Conservation (phyloP, 257 asterid genomes). For the Hygrophila difformis region DNA sequence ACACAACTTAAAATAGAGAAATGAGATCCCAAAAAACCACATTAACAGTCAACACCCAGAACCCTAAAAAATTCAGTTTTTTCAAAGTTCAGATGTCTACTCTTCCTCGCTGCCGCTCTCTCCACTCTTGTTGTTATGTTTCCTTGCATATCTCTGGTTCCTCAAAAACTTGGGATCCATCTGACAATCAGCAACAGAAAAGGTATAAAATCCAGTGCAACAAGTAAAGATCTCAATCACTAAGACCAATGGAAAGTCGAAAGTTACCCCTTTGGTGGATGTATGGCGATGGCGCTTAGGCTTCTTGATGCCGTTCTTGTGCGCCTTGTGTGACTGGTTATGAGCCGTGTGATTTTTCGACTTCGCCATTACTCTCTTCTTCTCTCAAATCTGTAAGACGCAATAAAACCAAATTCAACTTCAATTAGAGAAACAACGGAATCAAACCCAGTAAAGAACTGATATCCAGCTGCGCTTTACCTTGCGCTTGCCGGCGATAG, state of each 20-base stretch:
- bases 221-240: no score
- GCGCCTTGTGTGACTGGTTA: slow-evolving; percentile 83
- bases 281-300: slow-evolving; percentile 59
- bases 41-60: no score
- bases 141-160: slow-evolving; percentile 94
- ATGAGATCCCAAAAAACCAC: no score
- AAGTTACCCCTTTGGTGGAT: slow-evolving; percentile 72
- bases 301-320: slow-evolving; percentile 85
- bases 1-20: no score
- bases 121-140: slow-evolving; percentile 59
- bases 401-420: no score
- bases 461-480: no score
- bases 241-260: not conserved
- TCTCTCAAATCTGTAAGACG: no score
- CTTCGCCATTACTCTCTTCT: slow-evolving; percentile 76
- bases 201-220: not conserved
- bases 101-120: slow-evolving; percentile 45
- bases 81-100: slow-evolving; percentile 14
- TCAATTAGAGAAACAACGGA: no score
- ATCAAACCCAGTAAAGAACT: no score
- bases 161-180: slow-evolving; percentile 93
- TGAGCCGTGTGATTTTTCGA: slow-evolving; percentile 94
- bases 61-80: no score
- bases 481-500: no score
- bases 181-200: slow-evolving; percentile 16